Evolutionary conservation across 345 rosid genomes (phyloP), one percentile per base, ranked within the genome.

Genomic region (Psidium guajava): DNA sequence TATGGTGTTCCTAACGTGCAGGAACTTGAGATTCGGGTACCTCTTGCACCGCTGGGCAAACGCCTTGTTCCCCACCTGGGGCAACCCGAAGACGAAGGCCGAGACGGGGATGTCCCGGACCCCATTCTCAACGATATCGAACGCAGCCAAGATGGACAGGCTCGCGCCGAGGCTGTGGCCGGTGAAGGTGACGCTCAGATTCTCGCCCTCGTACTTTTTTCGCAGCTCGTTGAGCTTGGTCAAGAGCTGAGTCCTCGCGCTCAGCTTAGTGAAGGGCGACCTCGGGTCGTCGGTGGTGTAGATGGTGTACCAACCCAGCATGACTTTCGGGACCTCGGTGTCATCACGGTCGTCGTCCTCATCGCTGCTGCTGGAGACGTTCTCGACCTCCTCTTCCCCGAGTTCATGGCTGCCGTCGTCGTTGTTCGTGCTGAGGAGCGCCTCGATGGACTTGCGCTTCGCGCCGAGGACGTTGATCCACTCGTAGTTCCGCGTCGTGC

Each of bases 141-240:
- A 95, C 6, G 93, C 95, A 3, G 92, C 89, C 8, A 96, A 28
- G 64, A 96, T 85, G 20, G 99, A 92, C 61, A 95, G 89, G 27
- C 95, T 91, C 61, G 98, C 98, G 15, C 99, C 98, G 84, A 96
- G 91, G 87, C 99, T 96, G 64, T 96, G 99, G 27, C 98, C 98
- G 3, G 92, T 89, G 40, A 95, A 69, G 74, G 91, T 90, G 57
- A 96, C 74, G 87, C 95, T 95, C 25, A 93, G 85, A 11, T 91
- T 85, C 83, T 96, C 98, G 28, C 89, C 94, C 74, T 85, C 83
- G 61, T 96, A 93, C 84, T 86, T 83, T 58, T 91, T 84, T 8
- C 86, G 85, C 57, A 96, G 81, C 88, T 92, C 95, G 51, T 90
- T 86, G 52, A 96, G 91, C 90, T 90, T 92, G 42, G 81, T 82